phyloP scores from a whole-genome alignment of 345 rosid genomes.

The Hypericum perforatum region DNA sequence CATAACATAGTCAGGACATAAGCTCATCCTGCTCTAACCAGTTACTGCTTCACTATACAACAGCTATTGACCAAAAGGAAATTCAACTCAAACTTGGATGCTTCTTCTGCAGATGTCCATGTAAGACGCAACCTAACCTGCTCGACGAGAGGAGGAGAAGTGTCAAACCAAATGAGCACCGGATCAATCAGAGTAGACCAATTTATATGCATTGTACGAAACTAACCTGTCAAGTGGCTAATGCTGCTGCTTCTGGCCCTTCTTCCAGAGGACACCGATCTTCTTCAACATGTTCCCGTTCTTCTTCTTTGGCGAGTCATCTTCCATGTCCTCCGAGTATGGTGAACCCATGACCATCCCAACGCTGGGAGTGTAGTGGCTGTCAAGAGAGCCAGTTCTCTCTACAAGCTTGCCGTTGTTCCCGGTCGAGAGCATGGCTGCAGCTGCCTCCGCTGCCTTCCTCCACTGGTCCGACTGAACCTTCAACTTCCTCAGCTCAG shows the following conservation, averaged over 20 bases:
- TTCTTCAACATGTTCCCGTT: conserved; percentile 84
- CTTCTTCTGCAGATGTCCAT: too few relatives aligned
- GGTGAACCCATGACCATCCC: conserved; percentile 45
- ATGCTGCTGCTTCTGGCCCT: conserved; percentile 46
- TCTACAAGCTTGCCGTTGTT: conserved; percentile 62
- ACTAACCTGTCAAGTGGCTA: not conserved
- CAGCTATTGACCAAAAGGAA: too few relatives aligned
- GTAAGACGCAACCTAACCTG: too few relatives aligned
- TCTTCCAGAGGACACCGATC: conserved; percentile 85
- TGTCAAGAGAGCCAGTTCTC: conserved; percentile 50
- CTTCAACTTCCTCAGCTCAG: conserved; percentile 77
- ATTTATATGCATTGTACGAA: not conserved
- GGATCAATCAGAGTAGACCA: too few relatives aligned
- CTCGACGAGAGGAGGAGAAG: too few relatives aligned
- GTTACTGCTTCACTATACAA: too few relatives aligned
- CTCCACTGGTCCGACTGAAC: conserved; percentile 98
- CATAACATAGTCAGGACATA: too few relatives aligned
- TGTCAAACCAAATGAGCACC: too few relatives aligned
- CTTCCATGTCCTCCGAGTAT: conserved; percentile 69
- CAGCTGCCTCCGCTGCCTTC: conserved; percentile 96
- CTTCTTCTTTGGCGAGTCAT: conserved; percentile 86
- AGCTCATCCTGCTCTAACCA: too few relatives aligned
- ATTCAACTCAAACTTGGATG: too few relatives aligned
- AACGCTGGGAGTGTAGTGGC: conserved; percentile 32
- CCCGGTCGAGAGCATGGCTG: conserved; percentile 68